Evolutionary conservation across 768 basidiomycete species (phyloP).

Genomic region (Mrakia frigida): DNA sequence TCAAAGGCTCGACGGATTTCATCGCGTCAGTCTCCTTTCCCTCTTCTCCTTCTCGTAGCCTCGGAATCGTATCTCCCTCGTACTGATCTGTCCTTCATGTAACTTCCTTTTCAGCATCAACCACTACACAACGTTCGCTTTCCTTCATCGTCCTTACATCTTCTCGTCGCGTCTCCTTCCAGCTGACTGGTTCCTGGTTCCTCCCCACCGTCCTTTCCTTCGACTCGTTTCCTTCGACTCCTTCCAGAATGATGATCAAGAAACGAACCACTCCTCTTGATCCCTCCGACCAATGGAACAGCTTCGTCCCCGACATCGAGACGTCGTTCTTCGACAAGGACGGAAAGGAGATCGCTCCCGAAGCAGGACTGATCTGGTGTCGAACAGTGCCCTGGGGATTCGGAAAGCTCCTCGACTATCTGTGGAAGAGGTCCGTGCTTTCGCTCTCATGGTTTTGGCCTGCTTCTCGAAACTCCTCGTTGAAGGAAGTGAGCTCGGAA

Average conservation of each 20-base stretch:
- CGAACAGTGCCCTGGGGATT: conserved; percentile 40
- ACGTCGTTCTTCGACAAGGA: not conserved
- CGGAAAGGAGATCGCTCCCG: not conserved
- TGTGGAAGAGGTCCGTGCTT: conserved; percentile 33
- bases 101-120: not conserved
- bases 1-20: conserved; percentile 11
- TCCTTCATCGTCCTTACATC: not conserved
- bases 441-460: not conserved
- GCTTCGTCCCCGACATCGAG: conserved; percentile 10
- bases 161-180: not conserved
- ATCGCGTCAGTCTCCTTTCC: not conserved
- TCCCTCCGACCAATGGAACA: not conserved
- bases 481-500: no score
- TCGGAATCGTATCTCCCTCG: not conserved
- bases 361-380: not conserved
- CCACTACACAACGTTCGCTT: not conserved
- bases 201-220: not conserved
- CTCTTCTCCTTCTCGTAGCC: not conserved
- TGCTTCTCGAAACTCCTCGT: not conserved
- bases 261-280: not conserved
- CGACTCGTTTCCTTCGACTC: not conserved
- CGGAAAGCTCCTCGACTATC: conserved; percentile 38
- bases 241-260: not conserved
- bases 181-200: no score
- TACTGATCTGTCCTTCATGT: no score